phyloP scores from a whole-genome alignment of 2,329 filamentous ascomycete genomes.

The Hortaea werneckii region DNA sequence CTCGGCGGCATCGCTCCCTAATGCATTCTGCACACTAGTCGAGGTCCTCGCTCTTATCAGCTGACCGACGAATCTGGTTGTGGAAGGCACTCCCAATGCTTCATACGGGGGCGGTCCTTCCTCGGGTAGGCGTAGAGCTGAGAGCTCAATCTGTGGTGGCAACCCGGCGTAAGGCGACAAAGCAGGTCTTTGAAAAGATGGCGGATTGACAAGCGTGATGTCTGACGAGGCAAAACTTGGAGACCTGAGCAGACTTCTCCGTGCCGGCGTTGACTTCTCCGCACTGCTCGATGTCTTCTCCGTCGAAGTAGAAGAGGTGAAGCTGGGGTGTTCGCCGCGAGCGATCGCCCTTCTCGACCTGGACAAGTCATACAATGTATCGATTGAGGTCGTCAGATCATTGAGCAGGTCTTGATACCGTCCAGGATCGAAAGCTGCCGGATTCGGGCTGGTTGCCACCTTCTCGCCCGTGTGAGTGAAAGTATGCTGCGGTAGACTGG shows the following conservation, averaged over 20 bases:
- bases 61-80: constrained; percentile 36
- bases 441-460: constrained; percentile 23
- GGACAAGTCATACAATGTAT: constrained; percentile 69
- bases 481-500: constrained; percentile 20
- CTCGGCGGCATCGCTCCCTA: constrained; percentile 24
- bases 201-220: constrained; percentile 33
- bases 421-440: constrained; percentile 52
- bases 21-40: constrained; percentile 23
- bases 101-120: constrained; percentile 42
- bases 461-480: constrained; percentile 22
- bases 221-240: constrained; percentile 29
- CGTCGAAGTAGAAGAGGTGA: constrained; percentile 9
- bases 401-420: constrained; percentile 65
- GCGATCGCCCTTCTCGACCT: constrained; percentile 47
- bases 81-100: constrained; percentile 33
- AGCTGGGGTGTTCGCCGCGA: constrained; percentile 26
- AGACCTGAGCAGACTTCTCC: constrained; percentile 9
- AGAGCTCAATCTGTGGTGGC: constrained; percentile 34
- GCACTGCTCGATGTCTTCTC: constrained; percentile 6
- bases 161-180: constrained; percentile 27
- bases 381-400: constrained; percentile 67
- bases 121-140: constrained; percentile 33
- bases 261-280: constrained; percentile 8
- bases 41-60: constrained; percentile 22
- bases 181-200: constrained; percentile 16